Base-by-base conservation (phyloP, 768 basidiomycete genomes). In the Cubamyces sp. region DNA sequence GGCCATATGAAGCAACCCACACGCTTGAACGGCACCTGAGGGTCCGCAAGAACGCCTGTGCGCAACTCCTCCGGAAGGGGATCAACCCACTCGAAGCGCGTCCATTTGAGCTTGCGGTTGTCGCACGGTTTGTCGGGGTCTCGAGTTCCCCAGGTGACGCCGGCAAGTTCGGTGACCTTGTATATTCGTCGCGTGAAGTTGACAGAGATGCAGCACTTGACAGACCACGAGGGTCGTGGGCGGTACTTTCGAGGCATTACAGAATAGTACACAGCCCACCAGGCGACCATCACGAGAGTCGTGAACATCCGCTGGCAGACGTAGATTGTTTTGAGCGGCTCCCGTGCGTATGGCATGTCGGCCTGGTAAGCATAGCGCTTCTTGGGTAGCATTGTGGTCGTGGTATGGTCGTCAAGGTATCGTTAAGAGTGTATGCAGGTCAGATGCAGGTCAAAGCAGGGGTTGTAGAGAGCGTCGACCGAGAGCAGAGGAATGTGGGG, bases 161-260 rank as follows among this genome's bases (percentile, higher is more conserved):
- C 83, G 39, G 83, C 83, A 16, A 82, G 78, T 65, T 85, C 82
- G 14, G 82, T 82, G 54, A 85, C 79, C 64, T 76, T 79, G 76
- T 75, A 82, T 12, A 85, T 79, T 39, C 83, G 77, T 39, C 81
- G 77, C 0, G 78, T 83, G 66, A 84, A 85, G 64, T 81, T 79
- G 66, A 83, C 81, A 57, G 79, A 74, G 64, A 85, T 69, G 43
- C 82, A 76, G 69, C 84, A 82, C 26, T 74, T 74, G 42, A 85
- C 62, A 9, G 77, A 78, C 82, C 83, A 84, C 0, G 81, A 82
- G 21, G 74, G 66, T 3, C 83, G 76, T n/a, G 83, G 83, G 21
- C 82, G 76, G 43, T 68, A 72, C 19, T 72, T 71, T n/a, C 76
- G 73, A 1, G 82, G 82, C 16, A 81, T 55, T 37, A 81, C n/a